A percentile compares a stretch with the other conserved stretches of the same genome.
These are phyloP conservation scores for Alternaria angustiovoidea DNA, from an alignment of 2,329 filamentous ascomycete species.

Conservation along the genomic window DNA sequence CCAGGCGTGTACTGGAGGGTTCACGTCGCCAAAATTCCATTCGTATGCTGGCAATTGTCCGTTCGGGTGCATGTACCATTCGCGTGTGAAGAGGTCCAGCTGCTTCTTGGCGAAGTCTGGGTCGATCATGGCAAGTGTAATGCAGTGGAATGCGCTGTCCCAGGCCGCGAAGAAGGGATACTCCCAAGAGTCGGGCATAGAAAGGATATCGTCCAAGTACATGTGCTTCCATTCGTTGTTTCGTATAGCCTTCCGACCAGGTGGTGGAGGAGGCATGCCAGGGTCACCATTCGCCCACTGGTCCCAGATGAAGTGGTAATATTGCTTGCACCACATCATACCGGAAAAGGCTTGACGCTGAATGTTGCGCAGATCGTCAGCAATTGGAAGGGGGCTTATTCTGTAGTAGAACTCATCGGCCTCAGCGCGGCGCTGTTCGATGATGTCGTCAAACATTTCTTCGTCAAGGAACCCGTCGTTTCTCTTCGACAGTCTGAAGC, in stretches of 20 bases:
- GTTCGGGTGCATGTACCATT: conserved; percentile 99
- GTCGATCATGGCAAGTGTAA: conserved; percentile 95
- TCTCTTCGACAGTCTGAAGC: conserved; percentile 84
- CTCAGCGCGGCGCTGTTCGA: conserved; percentile 85
- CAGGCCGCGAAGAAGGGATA: conserved; percentile 98
- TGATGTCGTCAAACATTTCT: conserved; percentile 88
- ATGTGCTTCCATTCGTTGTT: conserved; percentile 95
- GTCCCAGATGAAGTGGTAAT: conserved; percentile 96
- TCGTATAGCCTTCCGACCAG: conserved; percentile 78
- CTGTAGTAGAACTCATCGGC: conserved; percentile 96
- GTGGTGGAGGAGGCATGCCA: conserved; percentile 83
- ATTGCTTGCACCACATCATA: conserved; percentile 99
- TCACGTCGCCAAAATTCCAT: conserved; percentile 98
- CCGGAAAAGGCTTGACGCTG: conserved; percentile 93
- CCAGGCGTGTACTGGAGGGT: conserved; percentile 96
- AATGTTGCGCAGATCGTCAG: conserved; percentile 91
- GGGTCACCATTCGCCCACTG: conserved; percentile 97
- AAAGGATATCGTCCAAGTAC: conserved; percentile 92
- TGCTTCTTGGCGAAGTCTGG: conserved; percentile 99
- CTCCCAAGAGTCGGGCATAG: conserved; percentile 98
- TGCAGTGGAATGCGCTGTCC: conserved; percentile 97
- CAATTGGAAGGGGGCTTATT: conserved; percentile 91
- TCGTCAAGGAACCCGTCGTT: conserved; percentile 85
- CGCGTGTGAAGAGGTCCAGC: conserved; percentile 90
- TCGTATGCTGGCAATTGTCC: conserved; percentile 93